phyloP scores from a whole-genome alignment of 2,329 filamentous ascomycete species.

The Basipetospora chlamydospora region DNA sequence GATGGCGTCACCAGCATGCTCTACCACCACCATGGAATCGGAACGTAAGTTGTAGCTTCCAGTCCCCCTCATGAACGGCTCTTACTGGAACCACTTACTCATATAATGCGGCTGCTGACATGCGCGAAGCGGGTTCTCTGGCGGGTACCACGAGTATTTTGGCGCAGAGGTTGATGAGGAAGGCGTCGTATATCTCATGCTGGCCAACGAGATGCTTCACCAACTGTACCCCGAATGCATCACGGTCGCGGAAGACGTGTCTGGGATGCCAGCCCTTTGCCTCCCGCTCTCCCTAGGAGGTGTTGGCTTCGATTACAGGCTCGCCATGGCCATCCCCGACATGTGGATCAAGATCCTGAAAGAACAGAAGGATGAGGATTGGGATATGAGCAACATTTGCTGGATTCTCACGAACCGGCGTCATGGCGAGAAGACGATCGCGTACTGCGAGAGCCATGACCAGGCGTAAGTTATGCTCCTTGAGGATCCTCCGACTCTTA shows the following conservation, averaged over 20 bases:
- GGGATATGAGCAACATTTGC: constrained; percentile 76
- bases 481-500: too few relatives aligned
- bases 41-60: constrained; percentile 60
- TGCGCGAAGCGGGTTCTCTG: constrained; percentile 66
- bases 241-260: constrained; percentile 93
- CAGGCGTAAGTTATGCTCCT: constrained; percentile 59
- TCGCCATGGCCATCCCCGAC: constrained; percentile 95
- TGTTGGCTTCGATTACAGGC: constrained; percentile 90
- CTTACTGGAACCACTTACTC: too few relatives aligned
- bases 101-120: too few relatives aligned
- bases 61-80: too few relatives aligned
- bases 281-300: constrained; percentile 73
- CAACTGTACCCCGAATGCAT: constrained; percentile 75
- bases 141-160: constrained; percentile 97
- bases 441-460: constrained; percentile 93
- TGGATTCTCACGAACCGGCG: constrained; percentile 85
- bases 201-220: constrained; percentile 94
- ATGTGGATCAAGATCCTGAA: constrained; percentile 99
- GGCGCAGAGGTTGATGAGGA: constrained; percentile 81
- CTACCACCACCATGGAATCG: constrained; percentile 89
- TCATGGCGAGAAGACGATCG: constrained; percentile 95
- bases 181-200: constrained; percentile 84
- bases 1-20: constrained; percentile 98
- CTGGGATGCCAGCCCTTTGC: constrained; percentile 95
- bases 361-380: constrained; percentile 78